Evolutionary conservation across 768 basidiomycete species (phyloP), one percentile per base, ranked within the genome.

Genomic region (Strobilomyces dryophilus): DNA sequence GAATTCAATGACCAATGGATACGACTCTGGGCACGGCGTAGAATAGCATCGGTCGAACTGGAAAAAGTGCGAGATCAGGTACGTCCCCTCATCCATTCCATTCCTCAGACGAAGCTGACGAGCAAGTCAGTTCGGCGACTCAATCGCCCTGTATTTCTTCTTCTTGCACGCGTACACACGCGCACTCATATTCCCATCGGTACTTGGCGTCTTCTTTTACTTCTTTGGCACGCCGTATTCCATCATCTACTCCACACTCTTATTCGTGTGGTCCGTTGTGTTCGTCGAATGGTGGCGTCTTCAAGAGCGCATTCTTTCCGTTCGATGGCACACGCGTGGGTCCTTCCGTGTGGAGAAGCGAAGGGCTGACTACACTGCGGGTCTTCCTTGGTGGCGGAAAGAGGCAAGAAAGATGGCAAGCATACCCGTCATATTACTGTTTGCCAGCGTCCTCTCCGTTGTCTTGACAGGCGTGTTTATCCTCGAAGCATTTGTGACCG

Each of bases 211-310:
- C 44, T 46, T 80, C 18, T 86, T 84, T 66, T 92, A 84, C 73
- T 79, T 83, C 70, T 77, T 88, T 62, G 79, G 82, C 26, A 76
- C 79, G 1, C 80, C 86, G 0, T 98, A 93, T 70, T 86, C 87
- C 9, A 79, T 87, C 11, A 43, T 81, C 5, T 98, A 93, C 67
- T 92, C 92, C 0, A 70, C 79, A 49, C 70, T 89, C 20, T 73
- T 95, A 44, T 80, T 84, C n/a, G 50, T 93, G 3, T 99, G 95
- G 90, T 85, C 88, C 0, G 76, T 92, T 44, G 68, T 79, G 18
- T 95, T 95, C 62, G 87, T 95, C 55, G 94, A 98, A 68, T 87
- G 84, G 76, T 99, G 95, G 95, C 80, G 89, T 27, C 79, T 97
- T 35, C 82, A 82, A 53, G 91, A 98, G 69, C 82, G 87, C 17